Base-by-base conservation (phyloP, 345 rosid species). In the Ceriops zippeliana region DNA sequence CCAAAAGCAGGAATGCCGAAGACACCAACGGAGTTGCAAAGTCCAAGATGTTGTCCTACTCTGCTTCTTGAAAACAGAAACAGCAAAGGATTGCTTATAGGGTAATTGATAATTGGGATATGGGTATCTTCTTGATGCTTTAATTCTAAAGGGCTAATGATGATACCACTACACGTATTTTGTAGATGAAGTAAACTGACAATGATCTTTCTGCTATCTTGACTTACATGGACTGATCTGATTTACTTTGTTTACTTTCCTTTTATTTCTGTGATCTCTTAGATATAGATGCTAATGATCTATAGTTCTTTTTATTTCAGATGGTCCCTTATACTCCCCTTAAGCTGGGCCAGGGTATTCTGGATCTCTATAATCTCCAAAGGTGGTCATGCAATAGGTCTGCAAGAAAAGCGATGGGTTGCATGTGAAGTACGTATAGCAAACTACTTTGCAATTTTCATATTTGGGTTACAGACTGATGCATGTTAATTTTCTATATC, bases 391-490 rank as follows among this genome's bases (percentile, higher is more conserved):
- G 91, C 86, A 31, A 84, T 92, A 72, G 98, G 98, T 67, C 87
- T 83, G 68, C 84, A 89, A 75, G 97, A 93, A 83, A 91, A 83
- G 82, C 90, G 65, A 66, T 89, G 97, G 98, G 58, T 89, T 70
- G 85, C 96, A n/a, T 80, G 86, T 71, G 88, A 89, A 69, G 97
- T 88, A 83, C 69, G 83, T 53, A 38, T 58, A 51, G 69, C 65
- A 73, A 72, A 58, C 9, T 22, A 61, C 49, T 63, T 19, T 27
- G 3, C 46, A 17, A 31, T 37, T 58, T 21, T 31, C 58, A 3
- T 24, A 11, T 15, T 59, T 58, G 15, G 4, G 32, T 58, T 46
- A 2, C 54, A 51, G 34, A 37, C 62, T 19, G 19, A 57, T 65
- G 60, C 6, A 4, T 68, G 66, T 58, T 61, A 56, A 74, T 70